These are phyloP conservation scores for Mariannaea elegans DNA, from an alignment of 2,329 filamentous ascomycete species.

Conservation along the genomic window DNA sequence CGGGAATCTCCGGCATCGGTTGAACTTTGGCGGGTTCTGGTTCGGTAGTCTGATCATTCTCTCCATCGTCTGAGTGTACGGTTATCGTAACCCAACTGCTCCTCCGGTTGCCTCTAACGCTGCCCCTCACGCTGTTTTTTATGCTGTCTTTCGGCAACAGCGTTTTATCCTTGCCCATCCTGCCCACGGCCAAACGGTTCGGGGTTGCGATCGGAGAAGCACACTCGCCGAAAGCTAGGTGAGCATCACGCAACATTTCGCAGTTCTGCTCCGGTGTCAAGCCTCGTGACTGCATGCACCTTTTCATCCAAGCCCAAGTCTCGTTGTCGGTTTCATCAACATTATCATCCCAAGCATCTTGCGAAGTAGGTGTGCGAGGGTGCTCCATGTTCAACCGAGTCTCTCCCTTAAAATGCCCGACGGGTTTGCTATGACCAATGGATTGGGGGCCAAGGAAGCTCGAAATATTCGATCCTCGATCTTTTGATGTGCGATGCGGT, in stretches of 20 bases:
- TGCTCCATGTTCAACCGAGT: neutral
- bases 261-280: conserved; percentile 19
- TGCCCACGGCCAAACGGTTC: neutral
- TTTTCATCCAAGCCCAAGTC: conserved; percentile 29
- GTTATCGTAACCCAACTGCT: conserved; percentile 15
- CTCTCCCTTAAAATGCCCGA: too few relatives aligned
- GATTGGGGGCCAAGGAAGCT: neutral
- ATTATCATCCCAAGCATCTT: neutral
- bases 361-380: neutral
- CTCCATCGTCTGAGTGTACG: neutral
- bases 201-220: conserved; percentile 3
- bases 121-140: neutral
- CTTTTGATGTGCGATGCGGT: neutral
- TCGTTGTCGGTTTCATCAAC: conserved; percentile 7
- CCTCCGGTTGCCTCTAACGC: neutral
- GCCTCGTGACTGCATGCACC: conserved; percentile 18
- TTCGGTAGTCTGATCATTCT: neutral
- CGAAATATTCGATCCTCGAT: neutral
- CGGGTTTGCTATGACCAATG: neutral
- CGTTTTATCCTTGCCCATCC: neutral
- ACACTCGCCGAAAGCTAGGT: conserved; percentile 33
- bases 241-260: conserved; percentile 22
- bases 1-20: neutral
- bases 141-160: neutral
- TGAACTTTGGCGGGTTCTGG: neutral